Evolutionary conservation across 164 flowering plant species (phyloP).

Genomic region (Chloranthus sessilifolius): DNA sequence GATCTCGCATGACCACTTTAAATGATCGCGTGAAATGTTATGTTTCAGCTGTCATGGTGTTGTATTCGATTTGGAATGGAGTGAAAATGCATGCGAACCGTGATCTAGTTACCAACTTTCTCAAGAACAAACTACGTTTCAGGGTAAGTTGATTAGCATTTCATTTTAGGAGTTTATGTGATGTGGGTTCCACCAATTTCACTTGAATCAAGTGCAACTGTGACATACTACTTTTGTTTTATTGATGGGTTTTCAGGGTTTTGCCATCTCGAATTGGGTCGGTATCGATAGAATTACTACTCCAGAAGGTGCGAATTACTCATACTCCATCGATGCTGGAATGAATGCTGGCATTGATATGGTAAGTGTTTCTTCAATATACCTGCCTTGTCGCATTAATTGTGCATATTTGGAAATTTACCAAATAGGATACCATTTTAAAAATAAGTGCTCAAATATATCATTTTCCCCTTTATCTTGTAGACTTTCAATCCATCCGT

Average conservation of each 20-base stretch:
- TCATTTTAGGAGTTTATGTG: not conserved
- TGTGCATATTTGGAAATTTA: too few relatives aligned
- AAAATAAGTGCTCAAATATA: too few relatives aligned
- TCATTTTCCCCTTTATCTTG: too few relatives aligned
- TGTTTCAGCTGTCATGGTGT: not conserved
- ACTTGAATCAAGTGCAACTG: not conserved
- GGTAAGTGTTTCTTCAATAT: constrained; percentile 21
- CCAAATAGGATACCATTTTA: too few relatives aligned
- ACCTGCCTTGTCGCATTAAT: too few relatives aligned
- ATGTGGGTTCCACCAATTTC: not conserved
- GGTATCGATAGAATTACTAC: constrained; percentile 41
- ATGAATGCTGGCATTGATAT: constrained; percentile 46
- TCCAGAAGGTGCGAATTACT: constrained; percentile 31
- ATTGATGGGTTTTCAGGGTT: constrained; percentile 24
- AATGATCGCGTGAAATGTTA: too few relatives aligned
- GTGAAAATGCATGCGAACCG: not conserved
- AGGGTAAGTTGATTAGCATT: too few relatives aligned
- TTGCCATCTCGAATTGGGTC: constrained; percentile 46
- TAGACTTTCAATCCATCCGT: too few relatives aligned
- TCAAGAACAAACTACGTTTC: not conserved
- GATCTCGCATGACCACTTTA: too few relatives aligned
- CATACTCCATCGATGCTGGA: constrained; percentile 32
- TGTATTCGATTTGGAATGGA: not conserved
- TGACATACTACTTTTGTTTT: not conserved
- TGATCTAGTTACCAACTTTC: not conserved